Evolutionary conservation across 2,329 filamentous ascomycete genomes (phyloP).

Genomic region (Fusarium begoniae): DNA sequence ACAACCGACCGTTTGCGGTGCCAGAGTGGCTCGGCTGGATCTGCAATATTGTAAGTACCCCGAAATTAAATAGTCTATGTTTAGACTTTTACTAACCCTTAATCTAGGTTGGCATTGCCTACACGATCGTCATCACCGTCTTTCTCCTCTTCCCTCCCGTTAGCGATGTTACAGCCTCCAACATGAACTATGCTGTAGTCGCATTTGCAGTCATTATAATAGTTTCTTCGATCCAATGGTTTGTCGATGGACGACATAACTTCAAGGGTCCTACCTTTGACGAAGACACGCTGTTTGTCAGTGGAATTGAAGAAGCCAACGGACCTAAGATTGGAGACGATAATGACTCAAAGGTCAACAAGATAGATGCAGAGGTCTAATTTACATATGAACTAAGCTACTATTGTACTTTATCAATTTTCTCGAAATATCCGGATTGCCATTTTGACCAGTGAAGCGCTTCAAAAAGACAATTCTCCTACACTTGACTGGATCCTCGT

Average conservation of each 20-base stretch:
- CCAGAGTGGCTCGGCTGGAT: not conserved
- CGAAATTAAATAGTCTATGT: rapidly evolving
- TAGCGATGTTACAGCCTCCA: not conserved
- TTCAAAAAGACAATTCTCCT: too few relatives aligned
- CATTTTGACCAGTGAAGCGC: too few relatives aligned
- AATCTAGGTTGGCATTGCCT: not conserved
- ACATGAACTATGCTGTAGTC: not conserved
- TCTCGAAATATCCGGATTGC: too few relatives aligned
- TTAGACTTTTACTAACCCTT: rapidly evolving
- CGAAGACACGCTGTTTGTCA: not conserved
- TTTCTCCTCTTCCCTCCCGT: not conserved
- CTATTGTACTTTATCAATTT: too few relatives aligned
- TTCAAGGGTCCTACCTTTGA: not conserved
- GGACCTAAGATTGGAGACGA: rapidly evolving
- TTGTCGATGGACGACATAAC: not conserved
- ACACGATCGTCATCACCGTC: not conserved
- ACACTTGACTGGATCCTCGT: too few relatives aligned
- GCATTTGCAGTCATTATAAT: not conserved
- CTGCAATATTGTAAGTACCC: not conserved
- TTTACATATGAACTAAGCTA: rapidly evolving
- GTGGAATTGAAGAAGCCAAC: not conserved
- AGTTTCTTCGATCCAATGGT: not conserved
- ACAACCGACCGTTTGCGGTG: not conserved
- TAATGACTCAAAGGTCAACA: not conserved
- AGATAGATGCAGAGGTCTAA: not conserved